Evolutionary conservation across 305 asterid species (phyloP).

Genomic region (Solanum hybrid): DNA sequence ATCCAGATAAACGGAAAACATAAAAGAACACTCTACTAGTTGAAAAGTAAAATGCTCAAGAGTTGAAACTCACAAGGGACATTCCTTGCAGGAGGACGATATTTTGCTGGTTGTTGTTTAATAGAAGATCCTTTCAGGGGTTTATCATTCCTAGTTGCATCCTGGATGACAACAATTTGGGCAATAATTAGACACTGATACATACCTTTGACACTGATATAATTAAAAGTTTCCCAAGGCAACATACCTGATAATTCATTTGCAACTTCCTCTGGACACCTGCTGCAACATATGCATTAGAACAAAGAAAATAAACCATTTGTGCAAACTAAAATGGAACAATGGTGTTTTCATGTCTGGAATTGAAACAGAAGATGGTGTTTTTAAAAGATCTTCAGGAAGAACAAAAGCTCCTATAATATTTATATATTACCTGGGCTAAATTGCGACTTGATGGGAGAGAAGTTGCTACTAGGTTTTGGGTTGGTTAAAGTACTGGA

Average conservation of each 20-base stretch:
- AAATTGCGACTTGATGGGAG: constrained; percentile 41
- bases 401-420: neutral
- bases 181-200: neutral
- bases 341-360: neutral
- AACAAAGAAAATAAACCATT: neutral
- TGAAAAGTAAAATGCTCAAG: neutral
- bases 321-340: neutral
- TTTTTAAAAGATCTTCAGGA: neutral
- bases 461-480: constrained; percentile 39
- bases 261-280: constrained; percentile 93
- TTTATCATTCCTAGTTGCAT: constrained; percentile 37
- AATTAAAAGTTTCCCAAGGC: neutral
- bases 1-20: neutral
- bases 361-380: neutral
- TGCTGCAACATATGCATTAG: constrained; percentile 11
- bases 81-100: constrained; percentile 73
- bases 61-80: constrained; percentile 41
- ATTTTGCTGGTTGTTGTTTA: constrained; percentile 63
- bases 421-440: constrained; percentile 30
- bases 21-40: neutral
- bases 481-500: constrained; percentile 30
- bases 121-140: constrained; percentile 24
- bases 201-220: neutral
- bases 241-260: constrained; percentile 57
- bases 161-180: constrained; percentile 19